Evolutionary conservation across 192 early-diverging fungal genomes (phyloP), one percentile per base, ranked within the genome.

Genomic region (Entomortierella parvispora): DNA sequence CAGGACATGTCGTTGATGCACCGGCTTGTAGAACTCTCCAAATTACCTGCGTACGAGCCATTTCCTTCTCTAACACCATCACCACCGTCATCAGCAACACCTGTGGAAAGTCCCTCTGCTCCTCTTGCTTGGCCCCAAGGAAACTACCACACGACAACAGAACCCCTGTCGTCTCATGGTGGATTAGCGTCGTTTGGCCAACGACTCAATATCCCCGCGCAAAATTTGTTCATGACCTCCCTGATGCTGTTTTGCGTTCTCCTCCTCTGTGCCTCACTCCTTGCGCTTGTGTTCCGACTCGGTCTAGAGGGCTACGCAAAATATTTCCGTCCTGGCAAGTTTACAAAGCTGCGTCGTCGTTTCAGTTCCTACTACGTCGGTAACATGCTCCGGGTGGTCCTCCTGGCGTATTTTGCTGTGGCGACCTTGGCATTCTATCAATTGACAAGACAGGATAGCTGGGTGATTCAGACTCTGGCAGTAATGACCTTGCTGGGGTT

Each of bases 151-250:
- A 28, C 31, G 2, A 52, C 56, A 0, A 74, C 42, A 10, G 33
- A 22, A 4, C 23, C 37, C 4, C 43, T 74, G n/a, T 11, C 25
- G 8, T 48, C 54, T 40, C 53, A 54, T 4, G 77, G 77, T 1
- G 77, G 77, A 23, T 43, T 80, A 12, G n/a, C 50, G 10, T 59
- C 78, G 1, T 72, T 68, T 33, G 78, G 69, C 22, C 51, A 80
- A n/a, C 55, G 64, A 0, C 69, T 71, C 44, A 11, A 67, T 33
- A 71, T 80, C 53, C 78, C 78, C 2, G 37, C 69, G 51, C 54
- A 72, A n/a, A 71, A 80, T 28, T 40, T 80, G 68, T 80, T 80
- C 31, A 70, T 80, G 66, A 80, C 68, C 31, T 60, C 69, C 4
- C 43, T 80, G 1, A 63, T 80, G 25, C 58, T 71, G 7, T 71